These are phyloP conservation scores for Malus sieversii DNA, from an alignment of 306 rosid species.

Conservation along the genomic window DNA sequence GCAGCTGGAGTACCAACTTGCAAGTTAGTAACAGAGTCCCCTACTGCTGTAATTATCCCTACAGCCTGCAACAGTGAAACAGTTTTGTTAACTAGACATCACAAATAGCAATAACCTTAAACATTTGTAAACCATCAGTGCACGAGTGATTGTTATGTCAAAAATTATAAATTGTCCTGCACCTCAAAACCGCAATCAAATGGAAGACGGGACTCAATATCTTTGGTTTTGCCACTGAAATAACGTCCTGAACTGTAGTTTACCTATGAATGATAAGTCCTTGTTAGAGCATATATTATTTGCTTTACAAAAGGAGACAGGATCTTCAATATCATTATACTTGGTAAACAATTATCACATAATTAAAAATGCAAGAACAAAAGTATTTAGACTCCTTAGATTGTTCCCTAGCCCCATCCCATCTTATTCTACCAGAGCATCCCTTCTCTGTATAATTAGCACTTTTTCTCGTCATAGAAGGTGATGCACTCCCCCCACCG, in stretches of 20 bases:
- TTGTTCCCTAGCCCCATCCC: not conserved
- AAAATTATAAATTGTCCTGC: slow-evolving; percentile 11
- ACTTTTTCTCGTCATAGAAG: not conserved
- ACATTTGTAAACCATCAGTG: not conserved
- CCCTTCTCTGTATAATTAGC: not conserved
- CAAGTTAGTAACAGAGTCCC: slow-evolving; percentile 64
- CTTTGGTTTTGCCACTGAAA: slow-evolving; percentile 51
- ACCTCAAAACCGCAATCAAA: slow-evolving; percentile 99
- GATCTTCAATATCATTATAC: not conserved
- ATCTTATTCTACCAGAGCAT: not conserved
- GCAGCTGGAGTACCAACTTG: slow-evolving; percentile 86
- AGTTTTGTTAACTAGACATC: slow-evolving; percentile 6
- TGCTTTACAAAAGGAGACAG: not conserved
- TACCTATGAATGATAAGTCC: slow-evolving; percentile 46
- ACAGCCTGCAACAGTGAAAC: slow-evolving; percentile 57
- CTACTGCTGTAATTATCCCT: slow-evolving; percentile 83
- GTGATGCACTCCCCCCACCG: not conserved
- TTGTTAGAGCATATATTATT: slow-evolving; percentile 17
- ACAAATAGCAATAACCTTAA: not conserved
- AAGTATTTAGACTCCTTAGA: not conserved
- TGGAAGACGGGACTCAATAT: slow-evolving; percentile 57
- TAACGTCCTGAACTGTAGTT: slow-evolving; percentile 95
- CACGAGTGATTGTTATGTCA: not conserved
- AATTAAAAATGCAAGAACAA: not conserved
- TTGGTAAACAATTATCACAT: not conserved